Evolutionary conservation across 768 basidiomycete species (phyloP).

Genomic region (Psilocybe cubensis): DNA sequence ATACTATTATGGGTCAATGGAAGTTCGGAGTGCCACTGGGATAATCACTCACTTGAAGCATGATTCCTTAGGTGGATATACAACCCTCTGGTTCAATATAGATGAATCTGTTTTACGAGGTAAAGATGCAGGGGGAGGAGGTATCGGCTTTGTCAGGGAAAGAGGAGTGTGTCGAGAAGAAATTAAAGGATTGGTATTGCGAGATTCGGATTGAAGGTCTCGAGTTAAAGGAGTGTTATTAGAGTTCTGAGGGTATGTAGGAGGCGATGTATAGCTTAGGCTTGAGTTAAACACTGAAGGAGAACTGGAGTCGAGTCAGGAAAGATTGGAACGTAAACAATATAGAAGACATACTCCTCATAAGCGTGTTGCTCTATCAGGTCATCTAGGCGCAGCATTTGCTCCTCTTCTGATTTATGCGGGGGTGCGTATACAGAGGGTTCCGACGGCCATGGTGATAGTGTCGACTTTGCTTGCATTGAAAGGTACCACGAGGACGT

Average conservation of each 20-base stretch:
- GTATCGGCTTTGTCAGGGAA: conserved; percentile 62
- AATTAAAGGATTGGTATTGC: conserved; percentile 32
- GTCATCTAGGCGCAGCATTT: conserved; percentile 72
- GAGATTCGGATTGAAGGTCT: conserved; percentile 28
- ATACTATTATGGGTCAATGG: conserved; percentile 49
- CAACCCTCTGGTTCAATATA: conserved; percentile 57
- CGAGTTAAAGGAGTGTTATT: conserved; percentile 23
- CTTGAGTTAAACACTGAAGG: conserved; percentile 34
- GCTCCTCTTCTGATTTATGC: conserved; percentile 52
- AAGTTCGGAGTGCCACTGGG: conserved; percentile 1
- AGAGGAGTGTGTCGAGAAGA: conserved; percentile 42
- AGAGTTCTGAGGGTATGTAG: conserved; percentile 28
- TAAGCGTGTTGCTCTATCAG: conserved; percentile 75
- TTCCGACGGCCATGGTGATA: conserved; percentile 48
- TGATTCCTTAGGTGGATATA: conserved; percentile 72
- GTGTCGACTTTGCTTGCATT: conserved; percentile 41
- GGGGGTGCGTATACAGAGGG: conserved; percentile 37
- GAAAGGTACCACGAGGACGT: conserved; percentile 62
- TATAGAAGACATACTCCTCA: conserved; percentile 61
- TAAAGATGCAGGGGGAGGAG: conserved; percentile 65
- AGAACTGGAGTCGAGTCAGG: conserved; percentile 30
- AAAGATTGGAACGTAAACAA: conserved; percentile 13
- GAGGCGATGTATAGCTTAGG: conserved; percentile 34
- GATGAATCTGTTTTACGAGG: conserved; percentile 59
- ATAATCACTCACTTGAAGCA: conserved; percentile 67